A percentile compares a stretch with the other conserved stretches of the same genome.
These are phyloP conservation scores for Cytospora paraplurivora DNA, from an alignment of 2,329 filamentous ascomycete species.

Conservation along the genomic window DNA sequence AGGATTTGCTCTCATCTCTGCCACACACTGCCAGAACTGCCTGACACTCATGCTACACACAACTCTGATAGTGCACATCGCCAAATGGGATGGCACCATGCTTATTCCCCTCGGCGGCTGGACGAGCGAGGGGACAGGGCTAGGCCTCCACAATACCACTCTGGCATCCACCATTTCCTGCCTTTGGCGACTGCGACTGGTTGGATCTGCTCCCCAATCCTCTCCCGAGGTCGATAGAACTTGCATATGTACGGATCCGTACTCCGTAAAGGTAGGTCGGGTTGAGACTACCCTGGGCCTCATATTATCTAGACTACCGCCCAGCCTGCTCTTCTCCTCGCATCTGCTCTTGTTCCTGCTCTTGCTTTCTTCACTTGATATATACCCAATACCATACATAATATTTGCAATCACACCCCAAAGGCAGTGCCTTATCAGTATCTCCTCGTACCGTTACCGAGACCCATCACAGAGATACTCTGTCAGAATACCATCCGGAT, in stretches of 20 bases:
- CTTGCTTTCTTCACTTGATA: constrained; percentile 5
- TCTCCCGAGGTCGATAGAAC: constrained; percentile 1
- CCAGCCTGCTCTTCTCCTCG: constrained; percentile 7
- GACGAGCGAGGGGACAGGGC: constrained; percentile 18
- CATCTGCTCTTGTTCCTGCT: background rate
- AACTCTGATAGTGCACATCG: background rate
- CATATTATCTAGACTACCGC: constrained; percentile 28
- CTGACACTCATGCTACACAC: background rate
- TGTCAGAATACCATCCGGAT: background rate
- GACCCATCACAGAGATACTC: background rate
- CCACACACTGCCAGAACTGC: background rate
- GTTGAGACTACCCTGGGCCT: constrained; percentile 21
- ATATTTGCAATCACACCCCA: background rate
- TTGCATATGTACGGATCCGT: background rate
- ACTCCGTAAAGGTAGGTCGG: constrained; percentile 9
- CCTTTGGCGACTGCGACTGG: constrained; percentile 9
- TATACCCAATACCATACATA: constrained; percentile 17
- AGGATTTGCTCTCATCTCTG: background rate
- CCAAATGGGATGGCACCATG: constrained; percentile 19
- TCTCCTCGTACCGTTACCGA: background rate
- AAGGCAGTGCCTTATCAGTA: background rate
- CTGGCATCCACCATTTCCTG: constrained; percentile 2
- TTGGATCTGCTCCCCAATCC: background rate
- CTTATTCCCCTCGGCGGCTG: constrained; percentile 20
- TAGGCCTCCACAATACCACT: constrained; percentile 12